Percentiles rank a stretch among this genome's conserved stretches.
Evolutionary conservation across 768 basidiomycete species (phyloP).

Genomic region (Tremella fuciformis): DNA sequence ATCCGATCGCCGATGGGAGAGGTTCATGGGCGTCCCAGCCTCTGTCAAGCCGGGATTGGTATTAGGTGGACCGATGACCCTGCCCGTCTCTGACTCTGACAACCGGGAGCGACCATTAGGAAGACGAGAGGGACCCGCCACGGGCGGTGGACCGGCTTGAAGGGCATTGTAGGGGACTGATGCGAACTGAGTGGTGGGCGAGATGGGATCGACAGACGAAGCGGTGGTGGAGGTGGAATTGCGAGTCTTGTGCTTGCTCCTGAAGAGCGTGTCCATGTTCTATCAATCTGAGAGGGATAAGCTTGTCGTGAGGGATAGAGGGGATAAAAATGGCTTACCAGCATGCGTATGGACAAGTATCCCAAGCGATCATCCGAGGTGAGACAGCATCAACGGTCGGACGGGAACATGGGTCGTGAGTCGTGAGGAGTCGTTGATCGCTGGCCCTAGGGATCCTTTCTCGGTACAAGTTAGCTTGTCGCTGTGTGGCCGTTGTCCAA

Average conservation of each 20-base stretch:
- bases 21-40: slow-evolving; percentile 55
- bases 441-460: no score
- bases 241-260: slow-evolving; percentile 18
- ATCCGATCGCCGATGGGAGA: slow-evolving; percentile 56
- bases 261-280: slow-evolving; percentile 30
- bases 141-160: slow-evolving; percentile 15
- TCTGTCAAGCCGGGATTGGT: slow-evolving; percentile 27
- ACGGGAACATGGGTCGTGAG: no score
- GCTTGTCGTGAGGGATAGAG: no score
- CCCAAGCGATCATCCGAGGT: not conserved
- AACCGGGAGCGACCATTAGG: slow-evolving; percentile 1
- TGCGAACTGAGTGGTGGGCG: slow-evolving; percentile 13
- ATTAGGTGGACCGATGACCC: slow-evolving; percentile 26
- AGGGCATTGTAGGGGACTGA: slow-evolving; percentile 30
- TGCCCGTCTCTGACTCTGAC: not conserved
- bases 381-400: no score
- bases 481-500: no score
- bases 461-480: no score
- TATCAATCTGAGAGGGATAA: no score
- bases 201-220: slow-evolving; percentile 13
- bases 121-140: slow-evolving; percentile 23
- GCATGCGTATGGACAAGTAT: slow-evolving; percentile 4
- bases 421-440: not conserved
- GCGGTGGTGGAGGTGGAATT: slow-evolving; percentile 18
- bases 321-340: not conserved